Evolutionary conservation across 345 rosid species (phyloP).

Genomic region (Carallia pectinifolia): DNA sequence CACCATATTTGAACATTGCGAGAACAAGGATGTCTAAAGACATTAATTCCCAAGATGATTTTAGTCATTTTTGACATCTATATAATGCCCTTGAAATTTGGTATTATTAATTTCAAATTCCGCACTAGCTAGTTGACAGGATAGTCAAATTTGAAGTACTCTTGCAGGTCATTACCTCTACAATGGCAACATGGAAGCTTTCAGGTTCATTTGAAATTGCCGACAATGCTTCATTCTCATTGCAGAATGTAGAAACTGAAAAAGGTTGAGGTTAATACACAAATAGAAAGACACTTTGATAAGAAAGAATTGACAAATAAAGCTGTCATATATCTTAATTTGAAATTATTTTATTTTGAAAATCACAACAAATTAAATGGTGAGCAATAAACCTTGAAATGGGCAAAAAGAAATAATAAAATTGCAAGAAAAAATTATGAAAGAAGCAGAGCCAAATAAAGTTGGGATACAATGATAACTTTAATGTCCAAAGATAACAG

Average conservation of each 20-base stretch:
- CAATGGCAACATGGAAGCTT: conserved; percentile 81
- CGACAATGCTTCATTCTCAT: conserved; percentile 71
- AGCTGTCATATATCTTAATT: background rate
- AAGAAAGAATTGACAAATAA: background rate
- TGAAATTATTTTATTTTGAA: background rate
- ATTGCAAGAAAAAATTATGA: background rate
- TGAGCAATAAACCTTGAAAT: background rate
- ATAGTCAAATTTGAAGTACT: too few relatives aligned
- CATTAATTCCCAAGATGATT: too few relatives aligned
- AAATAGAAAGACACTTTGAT: background rate
- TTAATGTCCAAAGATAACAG: background rate
- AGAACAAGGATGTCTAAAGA: too few relatives aligned
- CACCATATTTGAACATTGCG: background rate
- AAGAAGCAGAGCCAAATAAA: background rate
- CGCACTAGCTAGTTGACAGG: too few relatives aligned
- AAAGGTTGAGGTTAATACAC: conserved; percentile 3
- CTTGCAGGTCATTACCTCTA: conserved; percentile 51
- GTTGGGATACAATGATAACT: background rate
- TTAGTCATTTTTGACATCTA: conserved; percentile 1
- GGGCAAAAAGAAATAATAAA: background rate
- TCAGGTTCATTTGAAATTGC: conserved; percentile 57
- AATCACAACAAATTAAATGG: background rate
- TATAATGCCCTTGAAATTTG: background rate
- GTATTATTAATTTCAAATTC: background rate
- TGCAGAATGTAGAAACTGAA: conserved; percentile 69